Base-by-base conservation (phyloP, 306 rosid species). In the Glycyrrhiza uralensis region DNA sequence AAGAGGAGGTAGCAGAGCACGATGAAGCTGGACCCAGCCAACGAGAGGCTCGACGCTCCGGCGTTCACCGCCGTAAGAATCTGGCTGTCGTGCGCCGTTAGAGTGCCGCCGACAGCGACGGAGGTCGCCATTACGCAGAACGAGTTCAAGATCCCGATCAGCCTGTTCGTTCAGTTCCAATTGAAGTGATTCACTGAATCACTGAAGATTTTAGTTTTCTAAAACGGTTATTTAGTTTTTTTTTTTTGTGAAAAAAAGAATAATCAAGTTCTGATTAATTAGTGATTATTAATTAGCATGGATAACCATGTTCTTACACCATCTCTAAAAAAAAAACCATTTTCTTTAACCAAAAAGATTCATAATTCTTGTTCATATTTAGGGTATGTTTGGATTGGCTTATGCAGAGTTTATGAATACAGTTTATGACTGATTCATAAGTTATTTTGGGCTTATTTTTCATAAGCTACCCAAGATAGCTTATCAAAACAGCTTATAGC, bases 1-100 rank as follows among this genome's bases (percentile, higher is more conserved):
- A 95, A 94, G 79, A 94, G 93, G 52, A 94, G 90, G 76, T 94
- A 94, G 83, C 99, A 94, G 42, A 94, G 93, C 14, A 94, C 97
- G 11, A 94, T 91, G 85, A 94, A 91, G 70, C 89, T 71, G 11
- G 99, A 91, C 18, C 99, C 99, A 2, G 82, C 90, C 72, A 94
- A 82, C 7, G 99, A 94, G 0, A 94, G 90, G 64, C 96, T 86
- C 47, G 99, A 88, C 8, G 99, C 95, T 7, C 96, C 96, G 75
- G 80, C 83, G 76, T 79, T 88, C 32, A 94, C 85, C 0, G 82
- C 86, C 22, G 87, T 72, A 47, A 94, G 79, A 36, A 94, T 74
- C 26, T 19, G 66, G 32, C 96, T 93, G 73, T 91, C 87, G 70
- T 86, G 83, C 24, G 84, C 86, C 26, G 92, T 76, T 28, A 94